Conservation (phyloP, 2,329 filamentous ascomycete species). For the Verticillium albo-atrum region DNA sequence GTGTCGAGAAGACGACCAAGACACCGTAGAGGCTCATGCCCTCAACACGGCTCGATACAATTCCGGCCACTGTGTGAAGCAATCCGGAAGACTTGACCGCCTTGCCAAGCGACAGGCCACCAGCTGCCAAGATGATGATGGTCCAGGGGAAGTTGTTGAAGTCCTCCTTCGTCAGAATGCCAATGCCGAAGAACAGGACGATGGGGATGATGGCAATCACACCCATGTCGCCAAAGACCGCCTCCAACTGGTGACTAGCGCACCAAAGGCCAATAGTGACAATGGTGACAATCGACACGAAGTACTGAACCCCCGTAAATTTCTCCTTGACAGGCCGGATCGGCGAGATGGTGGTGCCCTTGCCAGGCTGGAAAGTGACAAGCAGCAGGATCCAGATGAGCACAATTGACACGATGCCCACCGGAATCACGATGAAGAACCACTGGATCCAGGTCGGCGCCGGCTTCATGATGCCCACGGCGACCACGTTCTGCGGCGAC, state of each 20-base stretch:
- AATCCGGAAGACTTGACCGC: slow-evolving; percentile 91
- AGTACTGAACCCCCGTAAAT: slow-evolving; percentile 88
- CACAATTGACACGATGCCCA: slow-evolving; percentile 83
- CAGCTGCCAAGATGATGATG: slow-evolving; percentile 96
- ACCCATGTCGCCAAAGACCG: slow-evolving; percentile 93
- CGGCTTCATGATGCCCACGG: slow-evolving; percentile 91
- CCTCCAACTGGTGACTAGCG: slow-evolving; percentile 80
- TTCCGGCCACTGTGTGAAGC: slow-evolving; percentile 77
- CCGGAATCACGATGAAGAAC: slow-evolving; percentile 94
- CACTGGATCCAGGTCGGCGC: slow-evolving; percentile 89
- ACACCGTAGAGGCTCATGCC: slow-evolving; percentile 81
- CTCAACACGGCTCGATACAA: slow-evolving; percentile 70
- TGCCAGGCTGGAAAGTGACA: slow-evolving; percentile 77
- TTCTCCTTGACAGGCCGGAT: slow-evolving; percentile 85
- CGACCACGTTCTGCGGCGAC: slow-evolving; percentile 95
- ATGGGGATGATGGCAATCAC: slow-evolving; percentile 96
- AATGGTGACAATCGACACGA: slow-evolving; percentile 80
- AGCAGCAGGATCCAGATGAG: slow-evolving; percentile 87
- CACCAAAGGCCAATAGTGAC: slow-evolving; percentile 90
- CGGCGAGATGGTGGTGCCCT: slow-evolving; percentile 82
- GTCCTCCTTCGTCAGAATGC: slow-evolving; percentile 95
- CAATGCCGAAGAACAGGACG: slow-evolving; percentile 92
- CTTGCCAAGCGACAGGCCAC: slow-evolving; percentile 87
- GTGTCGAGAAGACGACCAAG: slow-evolving; percentile 73
- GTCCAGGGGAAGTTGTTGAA: slow-evolving; percentile 99